phyloP scores from a whole-genome alignment of 2,329 filamentous ascomycete species.

The Amauroascus niger region DNA sequence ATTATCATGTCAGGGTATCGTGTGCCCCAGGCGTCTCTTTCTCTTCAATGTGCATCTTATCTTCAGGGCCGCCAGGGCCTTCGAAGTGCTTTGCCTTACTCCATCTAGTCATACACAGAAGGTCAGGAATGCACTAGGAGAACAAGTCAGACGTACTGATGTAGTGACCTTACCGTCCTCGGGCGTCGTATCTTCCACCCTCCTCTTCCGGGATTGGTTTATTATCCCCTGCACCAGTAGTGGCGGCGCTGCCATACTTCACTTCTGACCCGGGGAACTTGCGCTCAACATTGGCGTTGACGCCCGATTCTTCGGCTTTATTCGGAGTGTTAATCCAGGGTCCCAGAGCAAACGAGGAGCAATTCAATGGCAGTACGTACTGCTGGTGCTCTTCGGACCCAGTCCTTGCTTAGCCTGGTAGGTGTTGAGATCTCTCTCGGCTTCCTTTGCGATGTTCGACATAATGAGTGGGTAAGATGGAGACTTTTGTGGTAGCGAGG shows the following conservation, averaged over 20 bases:
- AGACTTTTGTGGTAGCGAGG: too few species aligned
- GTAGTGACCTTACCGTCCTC: conserved; percentile 27
- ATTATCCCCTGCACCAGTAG: conserved; percentile 30
- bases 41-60: conserved; percentile 19
- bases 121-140: not conserved
- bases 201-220: conserved; percentile 35
- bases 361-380: conserved; percentile 23
- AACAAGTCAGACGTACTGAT: not conserved
- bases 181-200: conserved; percentile 32
- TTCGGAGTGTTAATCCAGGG: not conserved
- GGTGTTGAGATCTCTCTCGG: conserved; percentile 35
- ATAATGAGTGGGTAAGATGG: conserved; percentile 14
- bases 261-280: conserved; percentile 32
- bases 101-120: conserved; percentile 20
- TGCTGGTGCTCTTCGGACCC: conserved; percentile 32
- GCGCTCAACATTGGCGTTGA: conserved; percentile 32
- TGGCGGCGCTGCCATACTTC: conserved; percentile 30
- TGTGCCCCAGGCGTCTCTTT: not conserved
- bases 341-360: not conserved
- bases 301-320: conserved; percentile 35
- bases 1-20: not conserved
- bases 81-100: conserved; percentile 31
- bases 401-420: conserved; percentile 32
- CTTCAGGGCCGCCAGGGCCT: conserved; percentile 29
- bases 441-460: conserved; percentile 24